These are phyloP conservation scores for Botrytis fabae DNA, from an alignment of 2,329 filamentous ascomycete genomes.

Conservation along the genomic window DNA sequence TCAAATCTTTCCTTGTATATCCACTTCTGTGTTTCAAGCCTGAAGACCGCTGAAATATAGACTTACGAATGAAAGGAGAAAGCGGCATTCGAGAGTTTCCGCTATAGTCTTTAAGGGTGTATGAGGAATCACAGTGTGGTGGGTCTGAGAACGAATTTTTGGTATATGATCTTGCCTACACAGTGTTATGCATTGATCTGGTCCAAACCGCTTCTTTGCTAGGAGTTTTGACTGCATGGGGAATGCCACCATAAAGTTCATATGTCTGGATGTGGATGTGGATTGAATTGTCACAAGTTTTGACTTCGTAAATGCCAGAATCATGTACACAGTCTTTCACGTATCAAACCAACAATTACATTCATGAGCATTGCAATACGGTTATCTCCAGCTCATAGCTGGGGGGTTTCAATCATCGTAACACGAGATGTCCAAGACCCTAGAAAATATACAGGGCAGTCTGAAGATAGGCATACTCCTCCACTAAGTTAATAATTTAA, in stretches of 20 bases:
- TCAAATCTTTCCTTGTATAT: neutral
- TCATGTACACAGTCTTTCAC: neutral
- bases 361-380: neutral
- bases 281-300: neutral
- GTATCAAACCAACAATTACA: neutral
- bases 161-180: neutral
- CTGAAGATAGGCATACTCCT: neutral
- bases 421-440: too few relatives aligned
- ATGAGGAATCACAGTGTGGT: neutral
- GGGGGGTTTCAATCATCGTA: too few relatives aligned
- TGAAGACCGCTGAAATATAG: neutral
- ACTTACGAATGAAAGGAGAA: neutral
- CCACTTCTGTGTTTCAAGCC: neutral
- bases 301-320: neutral
- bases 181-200: fast-evolving
- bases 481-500: neutral
- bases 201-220: neutral
- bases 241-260: too few relatives aligned
- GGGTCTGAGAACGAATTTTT: fast-evolving
- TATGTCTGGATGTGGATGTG: too few relatives aligned
- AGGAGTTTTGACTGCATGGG: neutral
- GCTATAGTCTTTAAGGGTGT: neutral
- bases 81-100: neutral
- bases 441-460: neutral
- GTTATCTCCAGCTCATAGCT: too few relatives aligned